phyloP scores from a whole-genome alignment of 208 protist genomes.

The Porcisia hertigi region DNA sequence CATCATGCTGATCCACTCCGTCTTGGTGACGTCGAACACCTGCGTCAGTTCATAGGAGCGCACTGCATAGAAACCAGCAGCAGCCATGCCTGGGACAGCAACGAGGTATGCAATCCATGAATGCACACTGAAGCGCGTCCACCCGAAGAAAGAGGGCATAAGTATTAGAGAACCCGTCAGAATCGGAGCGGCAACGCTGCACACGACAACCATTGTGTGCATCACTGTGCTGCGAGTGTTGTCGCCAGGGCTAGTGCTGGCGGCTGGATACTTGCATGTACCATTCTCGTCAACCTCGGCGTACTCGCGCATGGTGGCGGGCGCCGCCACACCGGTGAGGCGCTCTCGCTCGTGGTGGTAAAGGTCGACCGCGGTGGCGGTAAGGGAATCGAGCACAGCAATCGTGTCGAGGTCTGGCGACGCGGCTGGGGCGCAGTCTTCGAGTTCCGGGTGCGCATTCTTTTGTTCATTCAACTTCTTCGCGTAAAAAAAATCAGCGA shows the following conservation, averaged over 20 bases:
- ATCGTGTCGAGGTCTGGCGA: conserved; percentile 74
- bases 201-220: conserved; percentile 63
- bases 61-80: conserved; percentile 44
- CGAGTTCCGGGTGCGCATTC: conserved; percentile 62
- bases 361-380: conserved; percentile 49
- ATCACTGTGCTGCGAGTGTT: conserved; percentile 32
- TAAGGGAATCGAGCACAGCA: conserved; percentile 53
- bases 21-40: conserved; percentile 53
- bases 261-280: not conserved
- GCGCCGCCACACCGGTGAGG: conserved; percentile 20
- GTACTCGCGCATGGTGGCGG: conserved; percentile 21
- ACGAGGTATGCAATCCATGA: conserved; percentile 41
- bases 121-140: conserved; percentile 52
- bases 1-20: conserved; percentile 81
- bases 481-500: conserved; percentile 61
- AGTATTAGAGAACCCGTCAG: conserved; percentile 46
- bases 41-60: conserved; percentile 38
- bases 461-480: conserved; percentile 53
- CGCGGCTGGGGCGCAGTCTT: conserved; percentile 63
- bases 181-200: conserved; percentile 46
- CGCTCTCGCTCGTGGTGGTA: conserved; percentile 50
- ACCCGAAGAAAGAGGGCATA: conserved; percentile 41
- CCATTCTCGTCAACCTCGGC: conserved; percentile 11
- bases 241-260: not conserved
- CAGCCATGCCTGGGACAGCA: conserved; percentile 50